Percentiles rank a stretch among this genome's conserved stretches.
Conservation (phyloP, 306 rosid genomes). For the Cyclanthera cordifolia region DNA sequence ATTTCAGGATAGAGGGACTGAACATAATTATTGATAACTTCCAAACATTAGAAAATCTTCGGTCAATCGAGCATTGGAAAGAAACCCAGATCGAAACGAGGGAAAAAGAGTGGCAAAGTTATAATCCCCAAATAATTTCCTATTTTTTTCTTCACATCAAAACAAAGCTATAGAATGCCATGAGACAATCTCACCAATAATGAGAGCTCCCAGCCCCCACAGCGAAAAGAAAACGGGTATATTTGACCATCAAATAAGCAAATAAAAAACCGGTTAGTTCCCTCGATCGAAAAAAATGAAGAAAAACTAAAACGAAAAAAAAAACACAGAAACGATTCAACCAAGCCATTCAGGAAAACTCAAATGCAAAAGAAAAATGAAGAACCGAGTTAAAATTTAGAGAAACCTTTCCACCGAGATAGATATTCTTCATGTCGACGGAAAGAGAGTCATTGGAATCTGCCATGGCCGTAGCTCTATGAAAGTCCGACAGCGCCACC, state of each 20-base stretch:
- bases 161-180: slow-evolving; percentile 11
- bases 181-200: slow-evolving; percentile 4
- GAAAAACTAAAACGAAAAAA: no score
- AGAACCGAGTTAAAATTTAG: neutral
- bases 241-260: slow-evolving; percentile 1
- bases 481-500: slow-evolving; percentile 9
- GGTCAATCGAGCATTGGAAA: neutral
- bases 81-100: neutral
- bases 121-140: neutral
- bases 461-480: slow-evolving; percentile 51
- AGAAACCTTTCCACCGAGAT: slow-evolving; percentile 87
- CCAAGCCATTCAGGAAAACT: neutral
- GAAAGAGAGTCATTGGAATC: slow-evolving; percentile 61
- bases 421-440: slow-evolving; percentile 73
- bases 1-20: neutral
- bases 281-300: neutral
- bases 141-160: slow-evolving; percentile 9
- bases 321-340: neutral
- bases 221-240: neutral
- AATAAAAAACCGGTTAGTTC: neutral
- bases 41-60: neutral
- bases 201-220: slow-evolving; percentile 13
- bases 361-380: neutral
- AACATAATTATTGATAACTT: neutral
- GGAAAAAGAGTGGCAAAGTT: neutral